Percentiles rank a stretch among this genome's conserved stretches.
phyloP scores from a whole-genome alignment of 2,329 filamentous ascomycete genomes.

The Aspergillus pseudotamarii region DNA sequence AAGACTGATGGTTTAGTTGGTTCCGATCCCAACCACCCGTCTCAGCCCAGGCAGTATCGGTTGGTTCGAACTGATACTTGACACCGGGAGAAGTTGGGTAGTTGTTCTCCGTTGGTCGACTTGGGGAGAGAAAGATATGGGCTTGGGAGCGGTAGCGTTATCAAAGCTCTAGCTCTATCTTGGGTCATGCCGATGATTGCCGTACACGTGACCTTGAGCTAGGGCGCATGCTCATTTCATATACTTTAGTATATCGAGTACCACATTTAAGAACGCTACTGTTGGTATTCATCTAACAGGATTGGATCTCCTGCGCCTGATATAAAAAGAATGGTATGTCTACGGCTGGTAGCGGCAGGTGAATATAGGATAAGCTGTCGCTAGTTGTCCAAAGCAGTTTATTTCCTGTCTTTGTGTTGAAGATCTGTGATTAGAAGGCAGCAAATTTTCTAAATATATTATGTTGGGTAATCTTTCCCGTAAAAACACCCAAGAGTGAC shows the following conservation, averaged over 20 bases:
- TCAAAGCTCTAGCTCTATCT: constrained; percentile 1
- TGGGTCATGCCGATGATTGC: background rate
- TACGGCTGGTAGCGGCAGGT: background rate
- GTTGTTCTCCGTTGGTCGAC: background rate
- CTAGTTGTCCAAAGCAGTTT: background rate
- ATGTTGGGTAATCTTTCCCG: background rate
- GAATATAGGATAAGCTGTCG: background rate
- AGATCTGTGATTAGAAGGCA: background rate
- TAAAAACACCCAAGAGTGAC: background rate
- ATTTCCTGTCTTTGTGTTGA: background rate
- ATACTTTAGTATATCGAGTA: background rate
- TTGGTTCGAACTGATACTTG: constrained; percentile 2
- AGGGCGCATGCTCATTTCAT: too few relatives aligned
- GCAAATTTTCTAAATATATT: background rate
- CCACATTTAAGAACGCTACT: background rate
- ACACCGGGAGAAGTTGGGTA: constrained; percentile 2
- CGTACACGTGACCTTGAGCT: background rate
- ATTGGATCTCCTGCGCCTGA: background rate
- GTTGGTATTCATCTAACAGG: background rate
- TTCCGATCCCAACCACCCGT: constrained; percentile 1
- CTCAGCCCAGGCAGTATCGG: constrained; percentile 3
- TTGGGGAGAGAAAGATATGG: background rate
- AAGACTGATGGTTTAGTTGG: background rate
- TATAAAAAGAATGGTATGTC: background rate
- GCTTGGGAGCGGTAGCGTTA: background rate